These are phyloP conservation scores for Coniferiporia sulphurascens DNA, from an alignment of 1,284 basidiomycete species.

Conservation along the genomic window DNA sequence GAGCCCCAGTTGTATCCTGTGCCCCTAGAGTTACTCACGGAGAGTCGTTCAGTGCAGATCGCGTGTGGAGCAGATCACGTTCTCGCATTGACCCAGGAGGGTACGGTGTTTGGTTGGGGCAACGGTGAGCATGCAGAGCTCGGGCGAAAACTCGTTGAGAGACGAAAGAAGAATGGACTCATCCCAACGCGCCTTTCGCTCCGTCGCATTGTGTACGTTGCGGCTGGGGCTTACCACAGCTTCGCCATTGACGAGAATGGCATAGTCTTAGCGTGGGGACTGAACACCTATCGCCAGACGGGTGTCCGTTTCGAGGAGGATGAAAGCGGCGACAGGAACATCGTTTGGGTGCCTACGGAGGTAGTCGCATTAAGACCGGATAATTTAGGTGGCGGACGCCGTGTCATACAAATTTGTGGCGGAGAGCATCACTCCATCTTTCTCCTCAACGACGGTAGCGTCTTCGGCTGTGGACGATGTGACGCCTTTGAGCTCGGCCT, in stretches of 20 bases:
- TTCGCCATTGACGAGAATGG: conserved; percentile 52
- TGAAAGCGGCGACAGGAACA: conserved; percentile 34
- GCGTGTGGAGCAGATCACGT: conserved; percentile 56
- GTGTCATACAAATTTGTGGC: conserved; percentile 36
- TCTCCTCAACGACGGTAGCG: conserved; percentile 51
- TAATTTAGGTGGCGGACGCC: conserved; percentile 35
- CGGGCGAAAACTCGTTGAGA: conserved; percentile 45
- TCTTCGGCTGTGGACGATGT: conserved; percentile 45
- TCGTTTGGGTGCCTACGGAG: conserved; percentile 41
- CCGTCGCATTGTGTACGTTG: conserved; percentile 47
- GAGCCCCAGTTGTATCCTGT: conserved; percentile 38
- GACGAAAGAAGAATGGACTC: conserved; percentile 47
- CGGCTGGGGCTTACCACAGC: conserved; percentile 49
- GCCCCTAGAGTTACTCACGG: conserved; percentile 33
- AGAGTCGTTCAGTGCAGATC: conserved; percentile 35
- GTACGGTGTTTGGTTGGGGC: conserved; percentile 54
- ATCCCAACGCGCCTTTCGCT: conserved; percentile 45
- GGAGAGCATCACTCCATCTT: conserved; percentile 55
- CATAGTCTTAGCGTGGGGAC: conserved; percentile 53
- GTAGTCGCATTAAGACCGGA: conserved; percentile 41
- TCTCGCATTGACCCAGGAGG: conserved; percentile 48
- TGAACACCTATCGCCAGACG: conserved; percentile 51
- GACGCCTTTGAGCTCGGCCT: conserved; percentile 47
- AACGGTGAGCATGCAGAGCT: conserved; percentile 52
- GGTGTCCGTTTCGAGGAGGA: conserved; percentile 34